phyloP scores from a whole-genome alignment of 371 early-diverging fungal genomes.

The Haplosporangium sp. region DNA sequence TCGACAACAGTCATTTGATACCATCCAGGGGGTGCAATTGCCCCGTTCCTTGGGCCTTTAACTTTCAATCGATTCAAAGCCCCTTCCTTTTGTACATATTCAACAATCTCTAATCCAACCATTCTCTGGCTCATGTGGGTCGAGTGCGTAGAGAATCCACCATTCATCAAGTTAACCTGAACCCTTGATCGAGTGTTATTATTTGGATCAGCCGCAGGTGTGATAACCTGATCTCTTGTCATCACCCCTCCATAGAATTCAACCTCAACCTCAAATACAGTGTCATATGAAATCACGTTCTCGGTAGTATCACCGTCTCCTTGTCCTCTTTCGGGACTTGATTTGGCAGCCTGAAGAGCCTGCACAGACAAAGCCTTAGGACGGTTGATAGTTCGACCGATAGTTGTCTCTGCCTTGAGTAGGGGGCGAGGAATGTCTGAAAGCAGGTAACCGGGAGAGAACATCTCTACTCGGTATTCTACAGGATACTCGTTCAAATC shows the following conservation, averaged over 20 bases:
- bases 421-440: constrained; percentile 47
- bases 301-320: constrained; percentile 36
- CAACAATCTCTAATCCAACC: constrained; percentile 53
- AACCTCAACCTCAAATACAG: constrained; percentile 47
- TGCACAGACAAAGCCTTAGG: constrained; percentile 27
- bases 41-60: constrained; percentile 36
- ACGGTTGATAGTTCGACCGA: constrained; percentile 22
- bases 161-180: constrained; percentile 52
- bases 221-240: constrained; percentile 25
- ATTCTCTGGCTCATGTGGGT: constrained; percentile 60
- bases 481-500: constrained; percentile 47
- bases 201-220: constrained; percentile 8
- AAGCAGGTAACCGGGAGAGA: constrained; percentile 61
- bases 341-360: constrained; percentile 17
- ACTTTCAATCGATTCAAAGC: constrained; percentile 27
- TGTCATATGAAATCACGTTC: constrained; percentile 40
- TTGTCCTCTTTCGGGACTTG: constrained; percentile 43
- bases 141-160: constrained; percentile 62
- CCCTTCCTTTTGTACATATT: constrained; percentile 15
- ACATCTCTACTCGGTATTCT: constrained; percentile 63
- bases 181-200: constrained; percentile 24
- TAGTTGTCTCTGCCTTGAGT: constrained; percentile 33
- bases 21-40: constrained; percentile 51
- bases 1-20: constrained; percentile 52
- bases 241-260: constrained; percentile 23